Conservation (phyloP, 163 green algal genomes). For the Botryococcus braunii region DNA sequence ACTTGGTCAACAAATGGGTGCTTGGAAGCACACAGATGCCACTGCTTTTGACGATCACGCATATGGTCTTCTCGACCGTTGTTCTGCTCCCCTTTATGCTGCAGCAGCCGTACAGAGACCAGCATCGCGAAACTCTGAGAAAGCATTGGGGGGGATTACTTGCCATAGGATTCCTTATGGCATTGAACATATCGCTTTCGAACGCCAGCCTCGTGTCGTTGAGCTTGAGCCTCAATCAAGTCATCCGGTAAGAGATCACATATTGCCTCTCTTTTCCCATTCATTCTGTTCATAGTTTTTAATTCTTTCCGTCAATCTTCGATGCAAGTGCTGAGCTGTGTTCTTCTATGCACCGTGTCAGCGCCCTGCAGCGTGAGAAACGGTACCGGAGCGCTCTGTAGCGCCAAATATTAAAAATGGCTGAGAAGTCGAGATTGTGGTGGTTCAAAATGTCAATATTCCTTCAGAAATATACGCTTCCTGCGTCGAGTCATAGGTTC, state of each 20-base stretch:
- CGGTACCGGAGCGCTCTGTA: no score
- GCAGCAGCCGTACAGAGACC: conserved; percentile 5
- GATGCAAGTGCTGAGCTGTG: no score
- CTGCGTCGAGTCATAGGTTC: no score
- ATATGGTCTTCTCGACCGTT: conserved; percentile 39
- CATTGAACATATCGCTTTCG: conserved; percentile 48
- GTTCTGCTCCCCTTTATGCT: conserved; percentile 31
- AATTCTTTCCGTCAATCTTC: no score
- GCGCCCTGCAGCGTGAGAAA: no score
- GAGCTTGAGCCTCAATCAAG: conserved; percentile 54
- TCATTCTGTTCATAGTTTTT: no score
- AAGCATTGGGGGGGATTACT: conserved; percentile 36
- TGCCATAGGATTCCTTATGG: conserved; percentile 37
- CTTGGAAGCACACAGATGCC: conserved; percentile 4
- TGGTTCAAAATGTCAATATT: no score
- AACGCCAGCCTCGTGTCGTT: conserved; percentile 55
- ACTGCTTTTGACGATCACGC: conserved; percentile 20
- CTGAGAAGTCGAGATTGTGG: no score
- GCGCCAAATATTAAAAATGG: no score
- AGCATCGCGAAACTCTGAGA: conserved; percentile 22
- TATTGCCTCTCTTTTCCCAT: no score
- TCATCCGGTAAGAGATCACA: conserved; percentile 54
- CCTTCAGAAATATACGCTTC: no score
- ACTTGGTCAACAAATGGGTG: not conserved
- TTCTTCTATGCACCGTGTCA: no score